Evolutionary conservation across 805 yeast genomes (phyloP).

Genomic region (Wickerhamomyces chaumierensis): DNA sequence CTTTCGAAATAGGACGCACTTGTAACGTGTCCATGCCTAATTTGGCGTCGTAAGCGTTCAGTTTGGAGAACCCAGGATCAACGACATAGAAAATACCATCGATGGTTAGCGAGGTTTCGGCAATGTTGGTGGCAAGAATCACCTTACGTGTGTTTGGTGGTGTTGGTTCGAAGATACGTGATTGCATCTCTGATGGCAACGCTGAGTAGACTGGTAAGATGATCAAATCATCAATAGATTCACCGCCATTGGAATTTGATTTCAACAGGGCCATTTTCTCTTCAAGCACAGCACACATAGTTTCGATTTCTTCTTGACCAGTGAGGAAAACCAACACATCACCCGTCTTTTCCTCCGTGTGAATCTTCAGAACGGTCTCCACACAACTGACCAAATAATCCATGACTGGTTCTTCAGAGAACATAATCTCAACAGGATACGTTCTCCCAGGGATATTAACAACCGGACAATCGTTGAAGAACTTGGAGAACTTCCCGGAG

Average conservation of each 20-base stretch:
- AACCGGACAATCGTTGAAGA: conserved; percentile 86
- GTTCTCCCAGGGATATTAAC: conserved; percentile 87
- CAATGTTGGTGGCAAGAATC: conserved; percentile 93
- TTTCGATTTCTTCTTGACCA: conserved; percentile 89
- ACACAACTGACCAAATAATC: conserved; percentile 84
- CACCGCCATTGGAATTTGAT: too few relatives aligned
- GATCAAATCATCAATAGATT: too few relatives aligned
- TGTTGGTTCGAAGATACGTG: conserved; percentile 80
- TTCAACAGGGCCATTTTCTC: too few relatives aligned
- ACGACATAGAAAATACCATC: conserved; percentile 93
- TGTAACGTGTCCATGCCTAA: conserved; percentile 91
- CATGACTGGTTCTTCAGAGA: conserved; percentile 65
- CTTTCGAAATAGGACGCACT: conserved; percentile 86
- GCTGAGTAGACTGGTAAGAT: conserved; percentile 88
- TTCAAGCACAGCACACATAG: too few relatives aligned
- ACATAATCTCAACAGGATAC: conserved; percentile 86
- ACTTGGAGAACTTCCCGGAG: conserved; percentile 57
- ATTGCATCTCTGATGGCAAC: conserved; percentile 88
- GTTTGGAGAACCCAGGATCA: conserved; percentile 91
- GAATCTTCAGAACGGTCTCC: conserved; percentile 78
- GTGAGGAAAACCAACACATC: conserved; percentile 87
- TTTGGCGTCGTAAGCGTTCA: conserved; percentile 67
- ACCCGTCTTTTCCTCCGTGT: conserved; percentile 79
- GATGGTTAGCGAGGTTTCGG: conserved; percentile 93
- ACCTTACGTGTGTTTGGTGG: conserved; percentile 82